Evolutionary conservation across 2,329 filamentous ascomycete genomes (phyloP), one percentile per base, ranked within the genome.

Genomic region (Colletotrichum sansevieriae): DNA sequence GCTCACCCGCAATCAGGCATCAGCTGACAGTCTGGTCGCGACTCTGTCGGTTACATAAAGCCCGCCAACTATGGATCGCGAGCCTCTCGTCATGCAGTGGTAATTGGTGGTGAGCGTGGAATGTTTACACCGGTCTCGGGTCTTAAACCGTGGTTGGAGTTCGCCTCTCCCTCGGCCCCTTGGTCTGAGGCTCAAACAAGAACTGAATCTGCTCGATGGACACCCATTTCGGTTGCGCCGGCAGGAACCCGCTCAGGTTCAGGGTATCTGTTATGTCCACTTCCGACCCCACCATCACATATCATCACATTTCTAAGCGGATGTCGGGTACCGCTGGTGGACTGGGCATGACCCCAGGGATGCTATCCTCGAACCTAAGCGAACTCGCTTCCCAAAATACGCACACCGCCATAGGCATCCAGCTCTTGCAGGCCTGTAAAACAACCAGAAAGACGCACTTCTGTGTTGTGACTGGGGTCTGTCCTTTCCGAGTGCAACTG

Each of bases 211-310:
- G 35, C 29, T n/a, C 35, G 18, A 55, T 55, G 52, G 35, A 55
- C 52, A 55, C 52, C 12, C 52, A 20, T 39, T 9, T 41, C 52
- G 52, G 52, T 39, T 55, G 52, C 18, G 33, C 15, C 52, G 52
- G 52, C 52, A 55, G 18, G 8, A 22, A 41, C 12, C 25, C 10
- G 20, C 18, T 41, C 52, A 52, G 18, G 52, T 1, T 18, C 18
- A 18, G 18, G 18, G 18, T 18, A 22, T 22, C 22, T 4, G 22
- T 22, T 3, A 22, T 22, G 22, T 41, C 52, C 52, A 55, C 52
- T 55, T 39, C 25, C n/a, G 13, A 55, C 12, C 52, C 52, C 35
- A 55, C 52, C 35, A 10, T 55, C 0, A 12, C 22, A 9, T 20
- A 55, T 6, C 10, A 25, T 22, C 18, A 12, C 20, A 25, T 33